Evolutionary conservation across 495 filamentous ascomycete species (phyloP).

Genomic region (Rhypophila decipiens): DNA sequence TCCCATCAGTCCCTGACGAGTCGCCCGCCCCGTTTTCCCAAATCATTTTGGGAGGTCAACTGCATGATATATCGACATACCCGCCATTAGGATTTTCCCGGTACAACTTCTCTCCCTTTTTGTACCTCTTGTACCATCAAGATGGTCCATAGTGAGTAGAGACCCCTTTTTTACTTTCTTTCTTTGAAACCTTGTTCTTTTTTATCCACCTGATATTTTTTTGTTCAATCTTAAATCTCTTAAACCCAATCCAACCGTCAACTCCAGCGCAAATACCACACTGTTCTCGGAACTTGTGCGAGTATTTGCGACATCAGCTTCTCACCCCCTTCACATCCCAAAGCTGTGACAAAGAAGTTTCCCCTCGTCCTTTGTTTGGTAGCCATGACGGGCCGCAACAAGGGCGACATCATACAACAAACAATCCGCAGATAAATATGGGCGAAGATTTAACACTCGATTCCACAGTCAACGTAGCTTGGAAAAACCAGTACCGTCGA

Average conservation of each 20-base stretch:
- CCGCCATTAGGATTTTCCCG: not conserved
- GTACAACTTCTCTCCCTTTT: not conserved
- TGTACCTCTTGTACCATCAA: too few relatives aligned
- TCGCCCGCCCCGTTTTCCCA: not conserved
- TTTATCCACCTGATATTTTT: too few relatives aligned
- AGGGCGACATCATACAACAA: not conserved
- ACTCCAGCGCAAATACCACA: not conserved
- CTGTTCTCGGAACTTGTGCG: not conserved
- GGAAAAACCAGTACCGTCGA: conserved; percentile 10
- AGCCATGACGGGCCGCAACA: conserved; percentile 5
- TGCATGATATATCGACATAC: not conserved
- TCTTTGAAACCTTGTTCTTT: not conserved
- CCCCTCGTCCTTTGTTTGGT: not conserved
- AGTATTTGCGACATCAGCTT: not conserved
- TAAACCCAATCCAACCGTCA: not conserved
- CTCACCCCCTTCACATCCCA: not conserved
- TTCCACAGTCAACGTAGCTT: conserved; percentile 12
- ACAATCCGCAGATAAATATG: not conserved
- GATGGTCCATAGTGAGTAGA: not conserved
- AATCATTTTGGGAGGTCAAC: not conserved
- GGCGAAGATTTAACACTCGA: conserved; percentile 1
- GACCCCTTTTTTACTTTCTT: not conserved
- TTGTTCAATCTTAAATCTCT: too few relatives aligned
- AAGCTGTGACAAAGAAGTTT: not conserved
- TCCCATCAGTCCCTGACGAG: too few relatives aligned